phyloP scores from a whole-genome alignment of 805 yeast species.

The Jamesozyma piceae region DNA sequence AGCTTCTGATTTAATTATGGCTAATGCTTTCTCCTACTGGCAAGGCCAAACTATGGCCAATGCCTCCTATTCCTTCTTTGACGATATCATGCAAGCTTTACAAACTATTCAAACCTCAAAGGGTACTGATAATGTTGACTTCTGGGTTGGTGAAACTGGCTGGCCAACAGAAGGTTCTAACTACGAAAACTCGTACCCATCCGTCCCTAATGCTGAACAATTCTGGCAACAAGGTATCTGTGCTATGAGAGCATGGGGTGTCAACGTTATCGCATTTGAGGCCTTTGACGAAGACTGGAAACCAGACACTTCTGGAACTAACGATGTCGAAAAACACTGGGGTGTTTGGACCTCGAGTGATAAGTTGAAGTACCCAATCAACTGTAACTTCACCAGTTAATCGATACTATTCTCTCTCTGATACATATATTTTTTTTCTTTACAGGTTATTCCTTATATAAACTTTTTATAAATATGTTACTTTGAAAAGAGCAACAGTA shows the following conservation, averaged over 20 bases:
- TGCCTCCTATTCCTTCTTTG: slow-evolving; percentile 85
- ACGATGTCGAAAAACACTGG: slow-evolving; percentile 89
- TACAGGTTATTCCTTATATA: too few relatives aligned
- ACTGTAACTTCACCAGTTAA: slow-evolving; percentile 35
- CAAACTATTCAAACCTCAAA: slow-evolving; percentile 78
- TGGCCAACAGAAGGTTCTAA: slow-evolving; percentile 86
- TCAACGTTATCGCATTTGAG: slow-evolving; percentile 86
- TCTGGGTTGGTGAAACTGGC: slow-evolving; percentile 97
- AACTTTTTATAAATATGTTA: too few relatives aligned
- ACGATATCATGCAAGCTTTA: slow-evolving; percentile 95
- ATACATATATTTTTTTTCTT: too few relatives aligned
- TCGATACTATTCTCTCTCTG: too few relatives aligned
- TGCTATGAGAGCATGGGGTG: slow-evolving; percentile 92
- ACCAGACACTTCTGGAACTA: slow-evolving; percentile 79
- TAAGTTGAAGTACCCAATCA: slow-evolving; percentile 38
- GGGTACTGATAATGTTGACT: slow-evolving; percentile 76
- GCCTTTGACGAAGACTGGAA: slow-evolving; percentile 96
- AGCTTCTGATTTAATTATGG: slow-evolving; percentile 78
- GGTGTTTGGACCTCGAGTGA: slow-evolving; percentile 65
- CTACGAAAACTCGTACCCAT: slow-evolving; percentile 59
- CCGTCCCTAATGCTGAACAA: slow-evolving; percentile 59
- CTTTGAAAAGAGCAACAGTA: too few relatives aligned
- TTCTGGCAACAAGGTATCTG: slow-evolving; percentile 88
- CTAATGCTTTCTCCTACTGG: slow-evolving; percentile 98
- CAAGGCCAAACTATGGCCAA: slow-evolving; percentile 85